Evolutionary conservation across 2,329 filamentous ascomycete species (phyloP).

Genomic region (Talaromyces sp.): DNA sequence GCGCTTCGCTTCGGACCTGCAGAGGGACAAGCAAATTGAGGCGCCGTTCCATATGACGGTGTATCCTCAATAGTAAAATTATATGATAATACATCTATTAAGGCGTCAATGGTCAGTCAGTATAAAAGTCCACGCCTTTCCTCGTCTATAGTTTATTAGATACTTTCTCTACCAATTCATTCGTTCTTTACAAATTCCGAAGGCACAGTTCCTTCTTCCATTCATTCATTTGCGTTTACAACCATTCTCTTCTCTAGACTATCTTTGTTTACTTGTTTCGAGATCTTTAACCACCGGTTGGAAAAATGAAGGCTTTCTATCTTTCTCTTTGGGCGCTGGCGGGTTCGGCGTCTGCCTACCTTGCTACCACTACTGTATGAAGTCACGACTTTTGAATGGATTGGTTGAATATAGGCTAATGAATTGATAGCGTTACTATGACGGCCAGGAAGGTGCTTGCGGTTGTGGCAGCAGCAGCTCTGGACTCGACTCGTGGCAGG

Average conservation of each 20-base stretch:
- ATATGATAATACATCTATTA: not conserved
- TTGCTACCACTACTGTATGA: constrained; percentile 17
- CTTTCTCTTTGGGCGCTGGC: constrained; percentile 14
- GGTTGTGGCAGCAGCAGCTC: constrained; percentile 27
- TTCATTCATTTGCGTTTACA: not conserved
- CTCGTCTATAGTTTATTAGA: not conserved
- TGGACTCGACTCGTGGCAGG: constrained; percentile 30
- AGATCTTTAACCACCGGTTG: not conserved
- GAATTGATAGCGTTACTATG: constrained; percentile 30
- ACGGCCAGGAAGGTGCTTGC: constrained; percentile 31
- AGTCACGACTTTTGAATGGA: not conserved
- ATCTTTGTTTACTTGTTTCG: not conserved
- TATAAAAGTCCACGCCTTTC: not conserved
- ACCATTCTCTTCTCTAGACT: not conserved
- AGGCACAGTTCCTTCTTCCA: constrained; percentile 6
- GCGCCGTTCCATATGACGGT: not conserved
- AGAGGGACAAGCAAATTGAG: not conserved
- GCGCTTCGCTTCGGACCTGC: not conserved
- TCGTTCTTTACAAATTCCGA: constrained; percentile 2
- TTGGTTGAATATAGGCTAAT: not conserved
- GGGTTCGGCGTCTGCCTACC: constrained; percentile 15
- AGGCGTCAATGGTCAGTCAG: not conserved
- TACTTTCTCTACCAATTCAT: not conserved
- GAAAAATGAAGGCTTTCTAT: constrained; percentile 16
- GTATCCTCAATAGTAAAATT: not conserved